phyloP scores from a whole-genome alignment of 768 basidiomycete genomes.

The Amanita molliuscula region DNA sequence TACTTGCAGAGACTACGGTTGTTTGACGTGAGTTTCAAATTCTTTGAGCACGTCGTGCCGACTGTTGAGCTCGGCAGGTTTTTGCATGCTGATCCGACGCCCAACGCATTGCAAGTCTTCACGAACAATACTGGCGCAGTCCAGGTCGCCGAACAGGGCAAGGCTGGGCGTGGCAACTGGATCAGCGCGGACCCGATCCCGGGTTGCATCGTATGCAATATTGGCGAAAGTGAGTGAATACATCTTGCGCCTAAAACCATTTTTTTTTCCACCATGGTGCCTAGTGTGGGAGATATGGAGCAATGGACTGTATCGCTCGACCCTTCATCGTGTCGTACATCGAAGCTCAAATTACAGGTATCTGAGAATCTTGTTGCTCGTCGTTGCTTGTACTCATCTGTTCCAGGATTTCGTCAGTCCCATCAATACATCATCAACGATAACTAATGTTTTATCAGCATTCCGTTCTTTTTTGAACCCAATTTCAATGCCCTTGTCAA shows the following conservation, averaged over 20 bases:
- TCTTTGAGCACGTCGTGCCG: background rate
- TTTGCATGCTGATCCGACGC: slow-evolving; percentile 75
- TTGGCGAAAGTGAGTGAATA: slow-evolving; percentile 72
- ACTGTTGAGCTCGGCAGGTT: slow-evolving; percentile 42
- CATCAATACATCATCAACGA: background rate
- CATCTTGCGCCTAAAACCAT: background rate
- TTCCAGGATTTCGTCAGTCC: slow-evolving; percentile 65
- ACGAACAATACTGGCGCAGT: slow-evolving; percentile 25
- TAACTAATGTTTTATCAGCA: slow-evolving; percentile 26
- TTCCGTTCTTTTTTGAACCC: slow-evolving; percentile 94
- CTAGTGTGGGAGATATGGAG: slow-evolving; percentile 92
- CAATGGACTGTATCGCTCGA: slow-evolving; percentile 74
- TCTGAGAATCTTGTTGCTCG: slow-evolving; percentile 15
- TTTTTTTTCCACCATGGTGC: background rate
- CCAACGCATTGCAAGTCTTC: slow-evolving; percentile 76
- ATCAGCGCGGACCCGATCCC: slow-evolving; percentile 78
- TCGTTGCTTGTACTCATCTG: slow-evolving; percentile 6
- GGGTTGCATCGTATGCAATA: slow-evolving; percentile 82
- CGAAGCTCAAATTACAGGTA: slow-evolving; percentile 58
- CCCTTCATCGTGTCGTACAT: slow-evolving; percentile 86
- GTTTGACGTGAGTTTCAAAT: slow-evolving; percentile 53
- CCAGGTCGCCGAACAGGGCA: slow-evolving; percentile 34
- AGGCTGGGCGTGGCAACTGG: slow-evolving; percentile 61
- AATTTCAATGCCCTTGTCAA: slow-evolving; percentile 64
- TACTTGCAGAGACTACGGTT: slow-evolving; percentile 71